These are phyloP conservation scores for Syzygium aqueum DNA, from an alignment of 345 rosid genomes.

Conservation along the genomic window DNA sequence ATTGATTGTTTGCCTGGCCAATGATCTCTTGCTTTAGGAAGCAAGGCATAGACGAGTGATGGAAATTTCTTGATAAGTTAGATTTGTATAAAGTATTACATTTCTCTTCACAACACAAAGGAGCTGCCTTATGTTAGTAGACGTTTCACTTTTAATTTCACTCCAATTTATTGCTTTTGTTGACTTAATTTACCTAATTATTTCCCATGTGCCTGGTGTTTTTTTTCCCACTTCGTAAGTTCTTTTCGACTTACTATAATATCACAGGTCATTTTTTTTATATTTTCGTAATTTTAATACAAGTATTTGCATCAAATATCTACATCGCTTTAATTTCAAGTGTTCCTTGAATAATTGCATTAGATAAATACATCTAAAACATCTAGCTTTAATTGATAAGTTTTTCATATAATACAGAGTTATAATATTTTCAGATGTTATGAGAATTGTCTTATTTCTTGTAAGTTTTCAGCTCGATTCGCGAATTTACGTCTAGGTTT, in stretches of 20 bases:
- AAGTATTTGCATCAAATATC: background rate
- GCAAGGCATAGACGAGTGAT: too few species aligned
- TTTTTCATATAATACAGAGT: background rate
- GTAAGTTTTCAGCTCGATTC: background rate
- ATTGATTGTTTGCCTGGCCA: too few species aligned
- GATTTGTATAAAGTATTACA: too few species aligned
- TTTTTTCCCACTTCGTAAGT: background rate
- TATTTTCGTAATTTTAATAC: background rate
- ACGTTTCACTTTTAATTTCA: background rate
- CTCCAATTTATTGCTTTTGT: background rate
- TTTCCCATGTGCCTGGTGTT: fast-evolving
- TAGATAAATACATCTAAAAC: background rate
- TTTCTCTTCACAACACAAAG: too few species aligned
- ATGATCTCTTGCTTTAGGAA: too few species aligned
- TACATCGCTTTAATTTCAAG: background rate
- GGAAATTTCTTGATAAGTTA: too few species aligned
- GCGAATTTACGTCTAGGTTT: background rate
- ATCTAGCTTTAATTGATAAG: background rate
- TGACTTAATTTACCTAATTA: background rate
- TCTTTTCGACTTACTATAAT: fast-evolving
- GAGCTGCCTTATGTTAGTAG: background rate
- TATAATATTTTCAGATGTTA: background rate
- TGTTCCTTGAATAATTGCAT: background rate
- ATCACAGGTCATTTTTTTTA: background rate
- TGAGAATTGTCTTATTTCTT: background rate